phyloP scores from a whole-genome alignment of 1,139 yeast species.

The Hemisphaericaspora xylofermentans region DNA sequence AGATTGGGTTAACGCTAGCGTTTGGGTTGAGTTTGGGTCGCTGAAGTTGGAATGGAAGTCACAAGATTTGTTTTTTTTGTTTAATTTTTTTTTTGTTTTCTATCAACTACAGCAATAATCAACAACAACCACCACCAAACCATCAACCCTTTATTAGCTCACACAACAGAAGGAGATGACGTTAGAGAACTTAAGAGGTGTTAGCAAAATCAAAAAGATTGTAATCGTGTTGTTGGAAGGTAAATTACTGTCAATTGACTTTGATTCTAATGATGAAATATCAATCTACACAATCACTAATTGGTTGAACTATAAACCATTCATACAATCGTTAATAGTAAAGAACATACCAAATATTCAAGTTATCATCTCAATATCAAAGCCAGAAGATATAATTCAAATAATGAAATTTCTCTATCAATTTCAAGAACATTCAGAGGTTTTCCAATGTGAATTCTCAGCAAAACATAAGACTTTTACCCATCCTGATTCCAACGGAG shows the following conservation, averaged over 20 bases:
- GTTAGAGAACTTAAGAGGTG: slow-evolving; percentile 6
- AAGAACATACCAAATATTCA: slow-evolving; percentile 3
- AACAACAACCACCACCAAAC: background rate
- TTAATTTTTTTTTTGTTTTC: background rate
- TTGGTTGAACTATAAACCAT: slow-evolving; percentile 19
- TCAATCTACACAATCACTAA: slow-evolving; percentile 26
- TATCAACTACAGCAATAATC: background rate
- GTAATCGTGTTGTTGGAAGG: slow-evolving; percentile 9
- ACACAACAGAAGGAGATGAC: slow-evolving; percentile 2
- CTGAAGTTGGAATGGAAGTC: background rate
- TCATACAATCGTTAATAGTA: slow-evolving; percentile 17
- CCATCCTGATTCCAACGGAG: background rate
- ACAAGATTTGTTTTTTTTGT: slow-evolving; percentile 1
- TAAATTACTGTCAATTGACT: slow-evolving; percentile 12
- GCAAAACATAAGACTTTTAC: background rate
- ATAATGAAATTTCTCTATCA: slow-evolving; percentile 3
- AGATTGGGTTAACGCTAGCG: too few relatives aligned
- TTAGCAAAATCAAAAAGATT: slow-evolving; percentile 1
- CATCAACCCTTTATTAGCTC: background rate
- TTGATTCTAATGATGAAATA: slow-evolving; percentile 7
- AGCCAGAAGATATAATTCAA: background rate
- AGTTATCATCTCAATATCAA: background rate
- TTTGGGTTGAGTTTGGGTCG: background rate
- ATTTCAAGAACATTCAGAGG: background rate
- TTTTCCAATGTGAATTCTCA: background rate